Conservation (phyloP, 2,329 filamentous ascomycete species). For the Alternaria alternata region DNA sequence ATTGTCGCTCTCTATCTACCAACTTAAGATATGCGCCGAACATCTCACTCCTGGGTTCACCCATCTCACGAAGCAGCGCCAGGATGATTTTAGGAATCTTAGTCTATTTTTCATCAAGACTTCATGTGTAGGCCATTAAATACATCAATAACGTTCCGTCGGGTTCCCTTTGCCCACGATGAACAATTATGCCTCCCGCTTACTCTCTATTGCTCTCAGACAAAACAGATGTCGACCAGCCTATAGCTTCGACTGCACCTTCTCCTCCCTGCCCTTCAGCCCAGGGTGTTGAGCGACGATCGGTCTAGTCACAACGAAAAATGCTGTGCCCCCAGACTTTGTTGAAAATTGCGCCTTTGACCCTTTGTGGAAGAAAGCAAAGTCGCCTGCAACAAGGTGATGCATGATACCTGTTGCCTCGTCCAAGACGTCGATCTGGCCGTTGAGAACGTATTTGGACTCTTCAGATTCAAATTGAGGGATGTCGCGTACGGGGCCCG, state of each 20-base stretch:
- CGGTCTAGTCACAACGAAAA: conserved; percentile 35
- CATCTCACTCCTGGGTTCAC: neutral
- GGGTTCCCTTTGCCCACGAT: neutral
- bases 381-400: conserved; percentile 36
- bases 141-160: neutral
- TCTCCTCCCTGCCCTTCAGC: conserved; percentile 31
- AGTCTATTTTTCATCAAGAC: neutral
- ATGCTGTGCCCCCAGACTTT: conserved; percentile 32
- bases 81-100: neutral
- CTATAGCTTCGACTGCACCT: conserved; percentile 21
- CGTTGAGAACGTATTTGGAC: conserved; percentile 36
- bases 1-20: neutral
- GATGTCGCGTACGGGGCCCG: conserved; percentile 30
- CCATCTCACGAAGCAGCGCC: neutral
- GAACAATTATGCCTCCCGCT: neutral
- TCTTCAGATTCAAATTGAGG: conserved; percentile 36
- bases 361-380: conserved; percentile 38
- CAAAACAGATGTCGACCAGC: neutral
- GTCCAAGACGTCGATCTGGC: conserved; percentile 37
- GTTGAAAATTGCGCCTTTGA: conserved; percentile 35
- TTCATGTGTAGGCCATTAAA: neutral
- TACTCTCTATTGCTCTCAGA: neutral
- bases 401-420: conserved; percentile 36
- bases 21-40: neutral
- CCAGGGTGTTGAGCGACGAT: conserved; percentile 29